Base-by-base conservation (phyloP, 139 green algal species). In the Pleodorina starrii region DNA sequence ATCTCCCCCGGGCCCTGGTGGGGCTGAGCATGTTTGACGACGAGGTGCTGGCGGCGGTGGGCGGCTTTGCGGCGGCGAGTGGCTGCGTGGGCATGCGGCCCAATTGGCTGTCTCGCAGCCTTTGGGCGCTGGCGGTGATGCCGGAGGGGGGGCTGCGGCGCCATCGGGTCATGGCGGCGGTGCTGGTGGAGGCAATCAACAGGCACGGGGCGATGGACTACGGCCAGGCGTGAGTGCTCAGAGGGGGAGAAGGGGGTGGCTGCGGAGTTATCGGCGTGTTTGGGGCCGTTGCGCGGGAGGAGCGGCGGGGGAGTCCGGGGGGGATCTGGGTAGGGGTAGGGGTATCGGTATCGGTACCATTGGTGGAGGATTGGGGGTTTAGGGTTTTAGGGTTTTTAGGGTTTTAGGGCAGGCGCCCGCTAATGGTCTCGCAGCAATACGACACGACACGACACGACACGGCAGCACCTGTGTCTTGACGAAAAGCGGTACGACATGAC, bases 41-140 rank as follows among this genome's bases (percentile, higher is more conserved):
- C 5, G 40, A 35, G 14, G 42, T 80, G 40, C 6, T 48, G 29
- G 72, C 16, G 42, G 19, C 12, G 40, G 21, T 19, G 1, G 6
- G 16, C 40, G 7, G 32, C 21, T 32, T 66, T 27, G 54, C 5
- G 3, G 3, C 54, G 21, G 54, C 7, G 21, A 66, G 21, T 32
- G 25, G 21, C 54, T 66, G 54, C 54, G 21, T 21, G 6, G 54
- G 54, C 29, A 66, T 66, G 72, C 27, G 27, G 19, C 72, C 40
- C 6, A 12, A 57, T 9, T 42, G 40, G 40, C 40, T 80, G 72
- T 36, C 72, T 1, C 32, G 42, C 40, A 59, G 72, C 38, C 72
- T 80, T 38, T 80, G 72, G 72, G 19, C 72, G 42, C 72, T 80
- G 40, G 72, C 72, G 72, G 40, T 80, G 72, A 42, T 80, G 72